Conservation (phyloP, 2,329 filamentous ascomycete genomes). For the Immersiporthe knoxdaviesiana region DNA sequence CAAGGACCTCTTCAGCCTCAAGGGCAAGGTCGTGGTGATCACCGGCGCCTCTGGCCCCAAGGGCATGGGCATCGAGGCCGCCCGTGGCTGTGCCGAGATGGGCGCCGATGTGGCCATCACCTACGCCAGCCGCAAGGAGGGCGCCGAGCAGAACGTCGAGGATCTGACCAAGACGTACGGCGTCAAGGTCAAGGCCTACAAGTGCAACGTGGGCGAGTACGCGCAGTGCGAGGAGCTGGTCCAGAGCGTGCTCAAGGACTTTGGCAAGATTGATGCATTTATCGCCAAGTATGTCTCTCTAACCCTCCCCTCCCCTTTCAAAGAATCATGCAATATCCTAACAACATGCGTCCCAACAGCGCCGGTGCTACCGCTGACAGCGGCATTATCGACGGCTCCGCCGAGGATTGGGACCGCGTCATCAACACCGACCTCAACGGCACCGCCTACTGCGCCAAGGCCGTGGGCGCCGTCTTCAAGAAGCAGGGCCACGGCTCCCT, state of each 20-base stretch:
- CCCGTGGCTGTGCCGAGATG: constrained; percentile 67
- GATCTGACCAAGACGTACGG: constrained; percentile 68
- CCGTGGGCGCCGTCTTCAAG: constrained; percentile 29
- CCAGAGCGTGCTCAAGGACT: constrained; percentile 69
- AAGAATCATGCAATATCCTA: not conserved
- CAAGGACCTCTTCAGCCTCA: constrained; percentile 69
- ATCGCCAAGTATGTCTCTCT: constrained; percentile 69
- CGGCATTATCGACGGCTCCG: constrained; percentile 77
- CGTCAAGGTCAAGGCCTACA: constrained; percentile 65
- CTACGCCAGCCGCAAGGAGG: constrained; percentile 69
- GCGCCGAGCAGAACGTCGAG: constrained; percentile 65
- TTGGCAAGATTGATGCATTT: constrained; percentile 74
- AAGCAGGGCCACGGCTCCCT: constrained; percentile 61
- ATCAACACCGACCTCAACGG: constrained; percentile 78
- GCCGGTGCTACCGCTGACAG: constrained; percentile 71
- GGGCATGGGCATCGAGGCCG: constrained; percentile 71
- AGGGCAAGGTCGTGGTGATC: constrained; percentile 71
- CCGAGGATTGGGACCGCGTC: constrained; percentile 80
- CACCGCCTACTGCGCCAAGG: constrained; percentile 86
- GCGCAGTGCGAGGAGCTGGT: constrained; percentile 57
- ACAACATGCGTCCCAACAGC: constrained; percentile 32
- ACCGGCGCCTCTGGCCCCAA: constrained; percentile 69
- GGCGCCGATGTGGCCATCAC: constrained; percentile 72
- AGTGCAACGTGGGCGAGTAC: constrained; percentile 60
- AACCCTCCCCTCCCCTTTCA: too few relatives aligned